Percentiles rank a stretch among this genome's conserved stretches.
Evolutionary conservation across 2,329 filamentous ascomycete genomes (phyloP).

Genomic region (Helotiales sp.): DNA sequence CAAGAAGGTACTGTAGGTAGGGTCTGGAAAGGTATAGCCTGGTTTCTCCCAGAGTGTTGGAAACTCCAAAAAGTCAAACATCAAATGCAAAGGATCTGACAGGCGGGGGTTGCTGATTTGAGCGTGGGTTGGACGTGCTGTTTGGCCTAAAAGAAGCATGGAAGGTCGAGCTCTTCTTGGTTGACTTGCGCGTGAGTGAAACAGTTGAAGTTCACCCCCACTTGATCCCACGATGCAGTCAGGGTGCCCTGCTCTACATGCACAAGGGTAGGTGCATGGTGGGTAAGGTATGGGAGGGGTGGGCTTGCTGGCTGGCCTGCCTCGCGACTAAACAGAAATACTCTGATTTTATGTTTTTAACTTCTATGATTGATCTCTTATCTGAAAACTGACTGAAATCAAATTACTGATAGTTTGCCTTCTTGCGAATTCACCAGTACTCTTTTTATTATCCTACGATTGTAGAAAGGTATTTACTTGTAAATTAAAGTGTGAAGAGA

Average conservation of each 20-base stretch:
- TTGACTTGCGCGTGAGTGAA: background rate
- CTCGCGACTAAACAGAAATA: too few species aligned
- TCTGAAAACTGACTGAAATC: too few species aligned
- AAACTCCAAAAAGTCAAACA: background rate
- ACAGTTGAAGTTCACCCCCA: constrained; percentile 10
- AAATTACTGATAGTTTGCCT: too few species aligned
- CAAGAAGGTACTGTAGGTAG: background rate
- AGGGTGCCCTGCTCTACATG: background rate
- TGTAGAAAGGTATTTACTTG: too few species aligned
- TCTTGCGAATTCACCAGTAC: too few species aligned
- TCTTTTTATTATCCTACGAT: too few species aligned
- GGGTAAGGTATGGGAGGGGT: background rate
- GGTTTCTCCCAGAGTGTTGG: background rate
- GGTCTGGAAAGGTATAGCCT: background rate
- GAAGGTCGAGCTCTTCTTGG: background rate
- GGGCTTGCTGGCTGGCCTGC: too few species aligned
- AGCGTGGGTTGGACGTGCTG: background rate
- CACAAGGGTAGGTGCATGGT: constrained; percentile 2
- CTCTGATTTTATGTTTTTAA: too few species aligned
- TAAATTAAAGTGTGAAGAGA: too few species aligned
- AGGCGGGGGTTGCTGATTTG: background rate
- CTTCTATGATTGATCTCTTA: too few species aligned
- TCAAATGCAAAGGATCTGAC: background rate
- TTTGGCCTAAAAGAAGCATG: background rate
- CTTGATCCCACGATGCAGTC: constrained; percentile 14